phyloP scores from a whole-genome alignment of 225 moss, liverwort and hornwort genomes.

The Asterella californica region DNA sequence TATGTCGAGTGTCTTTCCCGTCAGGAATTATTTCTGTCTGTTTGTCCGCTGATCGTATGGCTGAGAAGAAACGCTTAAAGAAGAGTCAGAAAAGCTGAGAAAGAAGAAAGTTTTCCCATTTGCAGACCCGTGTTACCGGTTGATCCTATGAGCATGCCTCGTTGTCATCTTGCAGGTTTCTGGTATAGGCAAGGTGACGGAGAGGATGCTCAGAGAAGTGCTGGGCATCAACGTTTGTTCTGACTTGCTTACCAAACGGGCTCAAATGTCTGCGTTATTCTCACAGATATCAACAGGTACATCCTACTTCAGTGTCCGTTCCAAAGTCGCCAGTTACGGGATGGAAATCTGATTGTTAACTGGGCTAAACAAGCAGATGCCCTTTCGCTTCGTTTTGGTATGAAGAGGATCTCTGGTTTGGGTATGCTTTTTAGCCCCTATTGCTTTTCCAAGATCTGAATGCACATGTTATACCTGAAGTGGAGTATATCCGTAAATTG shows the following conservation, averaged over 20 bases:
- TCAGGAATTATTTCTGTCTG: background rate
- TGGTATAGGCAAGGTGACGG: conserved; percentile 54
- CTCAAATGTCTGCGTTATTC: conserved; percentile 42
- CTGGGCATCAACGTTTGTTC: conserved; percentile 38
- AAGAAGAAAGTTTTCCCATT: background rate
- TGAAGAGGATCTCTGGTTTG: too few species aligned
- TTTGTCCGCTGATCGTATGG: background rate
- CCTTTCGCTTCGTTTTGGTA: background rate
- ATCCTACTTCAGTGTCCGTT: background rate
- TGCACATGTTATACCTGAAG: background rate
- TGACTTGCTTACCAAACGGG: conserved; percentile 45
- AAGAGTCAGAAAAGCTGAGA: background rate
- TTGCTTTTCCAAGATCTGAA: background rate
- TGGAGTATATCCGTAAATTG: background rate
- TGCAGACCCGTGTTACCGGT: background rate
- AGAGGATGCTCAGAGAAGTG: conserved; percentile 43
- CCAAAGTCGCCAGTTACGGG: background rate
- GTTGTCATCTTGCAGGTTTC: conserved; percentile 20
- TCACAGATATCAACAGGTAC: conserved; percentile 48
- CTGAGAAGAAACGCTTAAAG: background rate
- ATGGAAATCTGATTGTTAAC: background rate
- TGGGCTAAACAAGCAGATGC: too few species aligned
- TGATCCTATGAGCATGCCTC: background rate
- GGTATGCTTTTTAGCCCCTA: background rate
- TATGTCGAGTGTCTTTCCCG: conserved; percentile 2